Evolutionary conservation across 108 stramenopile genomes (phyloP).

Genomic region (Schizochytrium sp.): DNA sequence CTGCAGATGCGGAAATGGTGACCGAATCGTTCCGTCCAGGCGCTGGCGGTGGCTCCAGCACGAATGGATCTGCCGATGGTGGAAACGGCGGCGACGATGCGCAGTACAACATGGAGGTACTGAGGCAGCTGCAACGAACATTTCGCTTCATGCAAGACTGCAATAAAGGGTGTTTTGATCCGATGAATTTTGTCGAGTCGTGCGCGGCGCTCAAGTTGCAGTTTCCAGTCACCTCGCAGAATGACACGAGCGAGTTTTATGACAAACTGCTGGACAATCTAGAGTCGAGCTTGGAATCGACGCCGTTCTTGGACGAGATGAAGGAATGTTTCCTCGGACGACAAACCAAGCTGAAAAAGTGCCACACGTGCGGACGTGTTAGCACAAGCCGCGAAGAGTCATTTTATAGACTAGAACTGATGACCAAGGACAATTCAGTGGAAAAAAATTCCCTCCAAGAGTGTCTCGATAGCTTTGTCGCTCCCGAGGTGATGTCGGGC

Average conservation of each 20-base stretch:
- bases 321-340: background rate
- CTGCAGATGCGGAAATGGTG: background rate
- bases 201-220: background rate
- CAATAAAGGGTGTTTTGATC: background rate
- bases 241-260: conserved; percentile 1
- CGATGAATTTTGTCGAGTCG: background rate
- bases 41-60: background rate
- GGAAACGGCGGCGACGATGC: background rate
- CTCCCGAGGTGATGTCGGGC: background rate
- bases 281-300: background rate
- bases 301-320: background rate
- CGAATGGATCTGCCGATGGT: background rate
- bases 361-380: background rate
- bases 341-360: background rate
- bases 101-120: background rate
- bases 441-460: background rate
- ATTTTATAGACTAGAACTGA: background rate
- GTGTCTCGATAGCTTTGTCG: background rate
- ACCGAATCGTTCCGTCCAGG: background rate
- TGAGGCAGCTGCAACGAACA: conserved; percentile 4
- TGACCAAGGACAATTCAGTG: conserved; percentile 4
- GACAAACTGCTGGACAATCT: background rate
- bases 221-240: conserved; percentile 5
- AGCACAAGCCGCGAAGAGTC: conserved; percentile 3
- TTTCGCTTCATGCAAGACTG: conserved; percentile 7